These are phyloP conservation scores for Fusarium sp. DNA, from an alignment of 2,329 filamentous ascomycete genomes.

Conservation along the genomic window DNA sequence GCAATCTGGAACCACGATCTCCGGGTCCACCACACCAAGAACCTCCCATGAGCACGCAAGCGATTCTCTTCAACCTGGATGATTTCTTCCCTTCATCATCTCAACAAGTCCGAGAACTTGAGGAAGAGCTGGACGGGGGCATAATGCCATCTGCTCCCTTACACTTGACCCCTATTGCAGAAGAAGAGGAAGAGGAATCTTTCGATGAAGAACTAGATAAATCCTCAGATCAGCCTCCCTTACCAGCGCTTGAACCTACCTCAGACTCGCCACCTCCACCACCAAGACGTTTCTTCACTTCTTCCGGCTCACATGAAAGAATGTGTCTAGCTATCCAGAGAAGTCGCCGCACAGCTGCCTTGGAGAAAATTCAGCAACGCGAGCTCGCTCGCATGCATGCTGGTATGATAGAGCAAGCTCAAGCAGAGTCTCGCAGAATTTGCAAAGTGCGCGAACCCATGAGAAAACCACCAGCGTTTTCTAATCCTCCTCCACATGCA, in stretches of 20 bases:
- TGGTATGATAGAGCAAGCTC: conserved; percentile 20
- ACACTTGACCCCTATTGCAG: conserved; percentile 14
- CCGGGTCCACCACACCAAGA: conserved; percentile 27
- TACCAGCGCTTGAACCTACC: conserved; percentile 13
- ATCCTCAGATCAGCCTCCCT: conserved; percentile 15
- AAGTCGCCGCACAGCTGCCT: conserved; percentile 46
- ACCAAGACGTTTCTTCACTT: conserved; percentile 48
- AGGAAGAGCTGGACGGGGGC: conserved; percentile 44
- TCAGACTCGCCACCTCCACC: conserved; percentile 18
- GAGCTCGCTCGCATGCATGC: conserved; percentile 38
- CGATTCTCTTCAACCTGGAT: conserved; percentile 60
- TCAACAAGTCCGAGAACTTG: conserved; percentile 63
- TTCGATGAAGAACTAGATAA: conserved; percentile 22
- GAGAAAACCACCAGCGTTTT: background rate
- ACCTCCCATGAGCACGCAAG: conserved; percentile 57
- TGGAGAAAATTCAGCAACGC: conserved; percentile 41
- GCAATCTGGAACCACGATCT: conserved; percentile 16
- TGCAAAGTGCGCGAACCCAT: background rate
- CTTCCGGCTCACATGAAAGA: conserved; percentile 48
- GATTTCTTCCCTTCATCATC: conserved; percentile 65
- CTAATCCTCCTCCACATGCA: background rate
- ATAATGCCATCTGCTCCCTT: background rate
- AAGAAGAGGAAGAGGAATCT: conserved; percentile 16
- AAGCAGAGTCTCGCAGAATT: conserved; percentile 8
- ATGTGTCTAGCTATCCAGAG: conserved; percentile 47